These are phyloP conservation scores for Suhomyces xylopsoci DNA, from an alignment of 805 yeast species.

Conservation along the genomic window DNA sequence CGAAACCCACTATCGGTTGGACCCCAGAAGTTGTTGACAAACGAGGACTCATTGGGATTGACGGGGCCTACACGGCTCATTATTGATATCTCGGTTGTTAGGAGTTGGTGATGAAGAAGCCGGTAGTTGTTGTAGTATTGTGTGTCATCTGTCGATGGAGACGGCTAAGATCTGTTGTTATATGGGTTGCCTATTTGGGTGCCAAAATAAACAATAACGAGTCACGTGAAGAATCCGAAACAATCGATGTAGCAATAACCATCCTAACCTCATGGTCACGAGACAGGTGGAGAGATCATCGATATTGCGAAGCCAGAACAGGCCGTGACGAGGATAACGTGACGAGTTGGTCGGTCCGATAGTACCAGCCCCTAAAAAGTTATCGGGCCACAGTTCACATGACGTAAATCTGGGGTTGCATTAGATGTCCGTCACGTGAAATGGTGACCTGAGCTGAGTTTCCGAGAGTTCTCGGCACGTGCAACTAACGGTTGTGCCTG, in stretches of 20 bases:
- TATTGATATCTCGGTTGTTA: not conserved
- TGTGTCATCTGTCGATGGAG: not conserved
- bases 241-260: not conserved
- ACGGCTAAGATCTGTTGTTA: not conserved
- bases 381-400: not conserved
- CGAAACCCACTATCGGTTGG: constrained; percentile 63
- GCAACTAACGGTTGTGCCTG: not conserved
- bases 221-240: not conserved
- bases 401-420: no score
- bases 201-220: not conserved
- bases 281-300: not conserved
- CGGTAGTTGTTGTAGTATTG: not conserved
- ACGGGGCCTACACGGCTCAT: constrained; percentile 4
- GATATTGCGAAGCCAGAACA: no score
- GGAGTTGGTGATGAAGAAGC: not conserved
- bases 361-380: not conserved
- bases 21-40: constrained; percentile 57
- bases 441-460: not conserved
- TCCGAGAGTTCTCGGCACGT: not conserved
- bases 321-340: not conserved
- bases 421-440: not conserved
- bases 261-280: not conserved
- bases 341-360: not conserved
- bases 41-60: constrained; percentile 17
- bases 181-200: not conserved